These are phyloP conservation scores for Plantago ovata DNA, from an alignment of 257 asterid species.

Conservation along the genomic window DNA sequence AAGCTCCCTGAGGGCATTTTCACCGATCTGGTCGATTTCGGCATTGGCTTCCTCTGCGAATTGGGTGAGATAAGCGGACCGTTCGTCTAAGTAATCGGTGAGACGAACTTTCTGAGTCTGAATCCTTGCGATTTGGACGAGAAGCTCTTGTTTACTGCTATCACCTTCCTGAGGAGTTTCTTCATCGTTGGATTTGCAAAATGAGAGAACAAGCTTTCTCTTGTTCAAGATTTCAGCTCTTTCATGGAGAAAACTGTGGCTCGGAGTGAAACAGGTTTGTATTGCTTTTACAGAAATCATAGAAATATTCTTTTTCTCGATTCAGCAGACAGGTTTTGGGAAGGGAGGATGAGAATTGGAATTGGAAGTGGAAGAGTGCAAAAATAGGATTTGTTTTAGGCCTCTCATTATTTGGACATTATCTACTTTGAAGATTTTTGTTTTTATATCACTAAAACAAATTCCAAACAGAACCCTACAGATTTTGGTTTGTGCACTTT, in stretches of 20 bases:
- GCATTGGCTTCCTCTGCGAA: constrained; percentile 91
- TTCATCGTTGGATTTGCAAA: constrained; percentile 47
- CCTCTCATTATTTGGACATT: no score
- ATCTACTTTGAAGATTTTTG: no score
- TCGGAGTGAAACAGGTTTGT: constrained; percentile 48
- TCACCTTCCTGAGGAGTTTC: constrained; percentile 51
- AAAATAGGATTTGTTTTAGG: no score
- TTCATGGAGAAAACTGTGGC: constrained; percentile 30
- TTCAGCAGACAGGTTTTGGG: no score
- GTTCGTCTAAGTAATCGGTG: constrained; percentile 76
- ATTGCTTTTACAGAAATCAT: constrained; percentile 68
- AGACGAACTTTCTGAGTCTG: constrained; percentile 80
- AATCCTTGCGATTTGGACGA: constrained; percentile 78
- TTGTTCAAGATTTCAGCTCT: constrained; percentile 27
- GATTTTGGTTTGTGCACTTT: no score
- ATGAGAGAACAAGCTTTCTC: constrained; percentile 27
- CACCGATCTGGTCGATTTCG: constrained; percentile 80
- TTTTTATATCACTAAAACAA: no score
- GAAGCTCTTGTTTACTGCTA: constrained; percentile 66
- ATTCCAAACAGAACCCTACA: no score
- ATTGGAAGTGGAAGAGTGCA: no score
- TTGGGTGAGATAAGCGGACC: constrained; percentile 67
- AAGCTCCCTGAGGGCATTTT: constrained; percentile 75
- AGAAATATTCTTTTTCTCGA: no score
- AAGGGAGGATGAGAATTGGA: no score